phyloP scores from a whole-genome alignment of 345 rosid genomes.

The Syzygium oleosum region DNA sequence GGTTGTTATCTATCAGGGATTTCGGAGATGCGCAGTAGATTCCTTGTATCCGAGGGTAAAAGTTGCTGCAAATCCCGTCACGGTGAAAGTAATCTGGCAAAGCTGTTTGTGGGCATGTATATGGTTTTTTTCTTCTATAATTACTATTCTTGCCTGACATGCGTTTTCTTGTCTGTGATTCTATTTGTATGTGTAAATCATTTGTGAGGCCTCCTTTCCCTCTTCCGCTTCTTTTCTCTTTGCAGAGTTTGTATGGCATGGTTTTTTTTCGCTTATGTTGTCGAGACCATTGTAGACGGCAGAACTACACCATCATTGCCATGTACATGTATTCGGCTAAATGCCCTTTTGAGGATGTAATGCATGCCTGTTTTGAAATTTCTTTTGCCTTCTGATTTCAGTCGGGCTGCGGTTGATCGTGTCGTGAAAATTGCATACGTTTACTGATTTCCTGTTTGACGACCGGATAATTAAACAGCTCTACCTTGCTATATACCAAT shows the following conservation, averaged over 20 bases:
- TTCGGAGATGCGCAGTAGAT: conserved; percentile 18
- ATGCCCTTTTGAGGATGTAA: neutral
- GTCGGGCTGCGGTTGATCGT: neutral
- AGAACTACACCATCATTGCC: neutral
- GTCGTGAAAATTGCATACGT: neutral
- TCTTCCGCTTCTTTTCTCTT: neutral
- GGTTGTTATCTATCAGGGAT: conserved; percentile 53
- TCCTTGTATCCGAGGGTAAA: neutral
- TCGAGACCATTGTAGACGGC: neutral
- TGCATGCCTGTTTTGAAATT: neutral
- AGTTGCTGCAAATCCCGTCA: neutral
- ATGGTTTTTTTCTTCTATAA: neutral
- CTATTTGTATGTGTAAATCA: conserved; percentile 27
- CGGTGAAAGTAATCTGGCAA: neutral
- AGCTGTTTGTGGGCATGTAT: conserved; percentile 8
- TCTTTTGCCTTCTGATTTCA: neutral
- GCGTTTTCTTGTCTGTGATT: conserved; percentile 24
- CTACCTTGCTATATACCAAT: neutral
- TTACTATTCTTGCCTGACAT: conserved; percentile 7
- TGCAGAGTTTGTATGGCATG: neutral
- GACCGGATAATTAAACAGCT: neutral
- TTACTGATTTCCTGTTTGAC: neutral
- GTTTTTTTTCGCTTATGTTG: neutral
- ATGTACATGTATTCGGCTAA: neutral
- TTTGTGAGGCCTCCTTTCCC: neutral